Evolutionary conservation across 1,284 basidiomycete species (phyloP).

Genomic region (Bondarzewia mesenterica): DNA sequence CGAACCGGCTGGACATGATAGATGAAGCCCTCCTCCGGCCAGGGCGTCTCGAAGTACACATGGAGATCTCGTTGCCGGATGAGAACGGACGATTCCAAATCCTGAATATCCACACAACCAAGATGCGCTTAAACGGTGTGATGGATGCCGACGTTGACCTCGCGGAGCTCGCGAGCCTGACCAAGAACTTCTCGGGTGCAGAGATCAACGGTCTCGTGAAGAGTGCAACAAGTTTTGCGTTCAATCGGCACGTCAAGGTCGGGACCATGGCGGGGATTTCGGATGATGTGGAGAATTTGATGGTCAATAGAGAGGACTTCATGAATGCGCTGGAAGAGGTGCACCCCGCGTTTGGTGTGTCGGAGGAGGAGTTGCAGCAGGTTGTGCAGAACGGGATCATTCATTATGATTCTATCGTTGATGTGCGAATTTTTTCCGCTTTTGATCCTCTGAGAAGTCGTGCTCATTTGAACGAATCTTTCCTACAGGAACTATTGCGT

Average conservation of each 20-base stretch:
- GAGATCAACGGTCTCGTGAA: slow-evolving; percentile 96
- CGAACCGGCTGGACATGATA: slow-evolving; percentile 98
- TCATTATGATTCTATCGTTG: slow-evolving; percentile 71
- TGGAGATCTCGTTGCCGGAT: slow-evolving; percentile 98
- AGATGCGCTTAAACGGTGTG: slow-evolving; percentile 89
- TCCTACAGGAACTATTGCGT: slow-evolving; percentile 71
- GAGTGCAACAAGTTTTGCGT: slow-evolving; percentile 96
- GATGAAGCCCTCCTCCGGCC: slow-evolving; percentile 97
- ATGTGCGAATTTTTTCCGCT: slow-evolving; percentile 40
- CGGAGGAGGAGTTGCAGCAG: slow-evolving; percentile 92
- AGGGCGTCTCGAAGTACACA: slow-evolving; percentile 99
- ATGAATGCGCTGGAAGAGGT: slow-evolving; percentile 91
- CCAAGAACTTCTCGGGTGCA: slow-evolving; percentile 98
- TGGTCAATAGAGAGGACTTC: slow-evolving; percentile 87
- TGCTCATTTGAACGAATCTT: slow-evolving; percentile 1
- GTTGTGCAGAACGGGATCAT: slow-evolving; percentile 98
- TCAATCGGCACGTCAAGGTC: slow-evolving; percentile 94
- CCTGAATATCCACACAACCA: slow-evolving; percentile 89
- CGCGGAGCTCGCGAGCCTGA: slow-evolving; percentile 72
- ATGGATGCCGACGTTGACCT: slow-evolving; percentile 90
- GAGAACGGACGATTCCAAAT: slow-evolving; percentile 92
- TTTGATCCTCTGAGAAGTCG: neutral
- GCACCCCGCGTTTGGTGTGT: slow-evolving; percentile 94
- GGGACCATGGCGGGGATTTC: slow-evolving; percentile 96
- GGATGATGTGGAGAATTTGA: slow-evolving; percentile 90